Evolutionary conservation across 2,329 filamentous ascomycete species (phyloP), one percentile per base, ranked within the genome.

Genomic region (Pestalotiopsis sp.): DNA sequence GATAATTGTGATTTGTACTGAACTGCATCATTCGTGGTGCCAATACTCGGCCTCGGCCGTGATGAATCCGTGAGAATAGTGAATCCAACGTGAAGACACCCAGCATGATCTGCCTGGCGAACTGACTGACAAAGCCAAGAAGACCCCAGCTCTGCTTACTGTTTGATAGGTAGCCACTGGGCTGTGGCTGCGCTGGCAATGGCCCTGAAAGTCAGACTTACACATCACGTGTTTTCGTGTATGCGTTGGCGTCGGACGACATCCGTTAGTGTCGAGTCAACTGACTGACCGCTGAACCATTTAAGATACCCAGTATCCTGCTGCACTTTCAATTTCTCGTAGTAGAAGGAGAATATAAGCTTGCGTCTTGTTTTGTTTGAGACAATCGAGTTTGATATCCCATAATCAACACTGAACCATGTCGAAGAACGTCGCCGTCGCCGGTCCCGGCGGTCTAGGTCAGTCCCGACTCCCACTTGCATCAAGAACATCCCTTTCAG

Each of bases 221-320:
- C 57, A n/a, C 57, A 59, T 59, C 57, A 59, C 57, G 57, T 59
- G 57, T n/a, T 59, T 59, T 59, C 57, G 57, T 31, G 57, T 59
- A 23, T 59, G 57, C 57, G 20, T 27, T 25, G n/a, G 23, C 23
- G 57, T 25, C 17, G 57, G 57, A 59, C 25, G 57, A 59, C 57
- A 23, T 23, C 23, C 57, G 45, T 31, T 59, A 59, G 57, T 59
- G 57, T 52, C 45, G 20, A 52, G 20, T 52, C 17, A n/a, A 31
- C 27, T 31, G 6, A 7, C 27, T 31, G 27, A 31, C 27, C 27
- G 45, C 45, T n/a, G 17, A 52, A 52, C 14, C 45, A 20, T 52
- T 52, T 7, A 20, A 20, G 45, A 52, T 4, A 52, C n/a, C 5
- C n/a, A n/a, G 7, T 52, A 13, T 45, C 14, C 39, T 52, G 17